Evolutionary conservation across 208 protist species (phyloP).

Genomic region (Borovskyia barvae): DNA sequence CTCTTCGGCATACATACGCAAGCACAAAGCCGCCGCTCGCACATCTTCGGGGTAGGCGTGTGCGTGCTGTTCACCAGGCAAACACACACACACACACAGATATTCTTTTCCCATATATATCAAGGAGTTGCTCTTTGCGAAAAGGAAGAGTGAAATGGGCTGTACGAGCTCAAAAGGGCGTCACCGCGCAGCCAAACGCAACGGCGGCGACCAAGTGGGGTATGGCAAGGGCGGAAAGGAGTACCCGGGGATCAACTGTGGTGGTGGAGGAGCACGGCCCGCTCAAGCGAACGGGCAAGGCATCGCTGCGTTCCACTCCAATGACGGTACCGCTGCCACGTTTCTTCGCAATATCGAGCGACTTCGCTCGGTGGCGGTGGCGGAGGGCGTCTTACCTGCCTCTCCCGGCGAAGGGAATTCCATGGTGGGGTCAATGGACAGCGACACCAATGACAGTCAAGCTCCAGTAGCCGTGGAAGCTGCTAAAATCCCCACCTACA

Average conservation of each 20-base stretch:
- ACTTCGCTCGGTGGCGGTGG: conserved; percentile 21
- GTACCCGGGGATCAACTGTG: neutral
- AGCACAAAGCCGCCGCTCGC: too few species aligned
- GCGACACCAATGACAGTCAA: too few species aligned
- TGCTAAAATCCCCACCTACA: conserved; percentile 12
- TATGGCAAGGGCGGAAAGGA: neutral
- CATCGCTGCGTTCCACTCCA: conserved; percentile 26
- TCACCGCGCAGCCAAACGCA: neutral
- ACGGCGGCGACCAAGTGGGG: neutral
- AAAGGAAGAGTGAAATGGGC: too few species aligned
- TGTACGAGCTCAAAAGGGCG: conserved; percentile 24
- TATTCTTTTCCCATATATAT: too few species aligned
- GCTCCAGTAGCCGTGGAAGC: too few species aligned
- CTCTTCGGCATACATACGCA: too few species aligned
- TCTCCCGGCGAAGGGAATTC: conserved; percentile 7
- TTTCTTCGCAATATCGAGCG: conserved; percentile 27
- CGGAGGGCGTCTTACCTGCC: conserved; percentile 22
- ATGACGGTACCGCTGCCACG: conserved; percentile 17
- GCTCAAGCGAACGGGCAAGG: neutral
- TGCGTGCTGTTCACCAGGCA: too few species aligned
- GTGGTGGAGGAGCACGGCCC: too few species aligned
- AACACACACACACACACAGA: too few species aligned
- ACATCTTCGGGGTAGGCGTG: too few species aligned
- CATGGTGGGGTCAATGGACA: too few species aligned
- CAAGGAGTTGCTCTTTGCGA: too few species aligned